These are phyloP conservation scores for Myotisia sp. DNA, from an alignment of 2,329 filamentous ascomycete species.

Conservation along the genomic window DNA sequence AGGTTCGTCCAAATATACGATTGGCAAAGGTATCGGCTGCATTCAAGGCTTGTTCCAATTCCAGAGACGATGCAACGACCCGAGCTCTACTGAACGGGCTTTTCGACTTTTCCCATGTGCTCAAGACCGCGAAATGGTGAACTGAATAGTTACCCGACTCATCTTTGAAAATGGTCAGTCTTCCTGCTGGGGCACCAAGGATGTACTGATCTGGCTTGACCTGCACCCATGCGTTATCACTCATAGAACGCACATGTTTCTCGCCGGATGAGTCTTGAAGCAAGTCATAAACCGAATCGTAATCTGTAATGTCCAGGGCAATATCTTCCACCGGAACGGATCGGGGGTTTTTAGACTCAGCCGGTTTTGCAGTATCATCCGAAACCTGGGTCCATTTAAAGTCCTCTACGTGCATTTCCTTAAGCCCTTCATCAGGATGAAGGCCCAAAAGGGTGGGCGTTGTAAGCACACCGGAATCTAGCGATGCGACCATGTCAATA, in stretches of 20 bases:
- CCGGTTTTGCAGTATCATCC: slow-evolving; percentile 15
- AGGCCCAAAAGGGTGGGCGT: slow-evolving; percentile 87
- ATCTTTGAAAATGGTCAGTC: slow-evolving; percentile 38
- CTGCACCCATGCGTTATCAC: slow-evolving; percentile 68
- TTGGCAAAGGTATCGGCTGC: slow-evolving; percentile 70
- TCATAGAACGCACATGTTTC: slow-evolving; percentile 61
- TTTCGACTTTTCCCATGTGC: slow-evolving; percentile 20
- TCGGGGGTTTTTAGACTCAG: not conserved
- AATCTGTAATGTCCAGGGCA: slow-evolving; percentile 70
- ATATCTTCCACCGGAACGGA: slow-evolving; percentile 19
- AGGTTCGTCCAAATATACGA: slow-evolving; percentile 46
- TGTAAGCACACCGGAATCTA: slow-evolving; percentile 73
- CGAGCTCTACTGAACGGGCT: slow-evolving; percentile 55
- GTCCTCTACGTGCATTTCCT: slow-evolving; percentile 48
- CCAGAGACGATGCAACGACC: slow-evolving; percentile 49
- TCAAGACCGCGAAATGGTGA: slow-evolving; percentile 18
- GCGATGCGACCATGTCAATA: slow-evolving; percentile 84
- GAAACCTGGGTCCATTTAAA: slow-evolving; percentile 37
- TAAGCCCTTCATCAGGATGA: slow-evolving; percentile 64
- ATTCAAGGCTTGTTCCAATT: slow-evolving; percentile 62
- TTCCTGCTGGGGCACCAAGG: slow-evolving; percentile 50
- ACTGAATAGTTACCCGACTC: slow-evolving; percentile 19
- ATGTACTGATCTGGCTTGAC: slow-evolving; percentile 57
- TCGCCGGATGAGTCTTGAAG: slow-evolving; percentile 70
- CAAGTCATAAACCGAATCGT: slow-evolving; percentile 81